phyloP scores from a whole-genome alignment of 140 eudicot genomes.

The Ambrosia hybrid region DNA sequence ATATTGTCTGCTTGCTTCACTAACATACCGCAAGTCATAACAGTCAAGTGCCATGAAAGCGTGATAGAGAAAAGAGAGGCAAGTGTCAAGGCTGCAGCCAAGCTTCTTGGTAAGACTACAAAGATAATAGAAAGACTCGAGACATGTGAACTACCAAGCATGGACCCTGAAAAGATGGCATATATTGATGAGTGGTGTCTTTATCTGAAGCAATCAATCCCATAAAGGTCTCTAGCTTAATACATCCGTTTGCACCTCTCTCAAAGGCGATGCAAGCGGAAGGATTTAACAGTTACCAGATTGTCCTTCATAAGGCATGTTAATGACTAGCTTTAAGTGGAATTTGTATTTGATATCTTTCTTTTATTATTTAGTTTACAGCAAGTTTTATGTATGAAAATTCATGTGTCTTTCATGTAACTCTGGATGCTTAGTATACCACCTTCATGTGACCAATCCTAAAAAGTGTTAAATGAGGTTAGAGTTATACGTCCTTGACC shows the following conservation, averaged over 20 bases:
- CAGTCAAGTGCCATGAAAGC: neutral
- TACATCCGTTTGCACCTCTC: no score
- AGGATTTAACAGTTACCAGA: no score
- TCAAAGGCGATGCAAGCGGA: no score
- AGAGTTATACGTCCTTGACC: neutral
- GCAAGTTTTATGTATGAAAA: neutral
- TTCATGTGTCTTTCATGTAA: neutral
- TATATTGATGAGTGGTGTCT: no score
- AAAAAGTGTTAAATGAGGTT: neutral
- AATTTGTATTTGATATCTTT: neutral
- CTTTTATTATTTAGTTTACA: neutral
- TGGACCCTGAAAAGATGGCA: no score
- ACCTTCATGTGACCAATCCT: no score
- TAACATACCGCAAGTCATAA: neutral
- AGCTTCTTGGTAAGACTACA: constrained; percentile 13
- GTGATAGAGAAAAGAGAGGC: neutral
- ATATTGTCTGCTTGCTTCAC: neutral
- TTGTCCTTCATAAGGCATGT: no score
- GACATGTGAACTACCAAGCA: no score
- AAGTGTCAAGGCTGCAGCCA: neutral
- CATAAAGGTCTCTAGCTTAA: no score
- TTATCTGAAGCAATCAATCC: no score
- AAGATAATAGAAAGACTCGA: constrained; percentile 2
- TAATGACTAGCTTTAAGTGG: no score
- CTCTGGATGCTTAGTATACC: neutral